phyloP scores from a whole-genome alignment of 2,329 filamentous ascomycete genomes.

The Phaeosphaeria sp. region DNA sequence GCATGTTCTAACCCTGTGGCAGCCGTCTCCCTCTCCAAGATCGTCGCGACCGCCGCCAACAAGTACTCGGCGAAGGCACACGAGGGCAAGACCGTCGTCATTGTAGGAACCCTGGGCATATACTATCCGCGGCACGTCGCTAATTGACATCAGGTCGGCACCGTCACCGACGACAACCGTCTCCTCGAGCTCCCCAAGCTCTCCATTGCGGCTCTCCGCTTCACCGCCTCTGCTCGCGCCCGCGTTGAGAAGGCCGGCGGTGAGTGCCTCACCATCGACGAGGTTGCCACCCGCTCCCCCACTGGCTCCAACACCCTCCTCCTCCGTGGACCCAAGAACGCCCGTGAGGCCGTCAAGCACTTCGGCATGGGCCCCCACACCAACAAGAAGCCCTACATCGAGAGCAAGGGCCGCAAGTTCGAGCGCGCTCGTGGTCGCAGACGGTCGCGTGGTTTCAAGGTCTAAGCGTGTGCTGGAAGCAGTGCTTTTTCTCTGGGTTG shows the following conservation, averaged over 20 bases:
- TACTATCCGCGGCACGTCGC: neutral
- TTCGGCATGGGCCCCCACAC: constrained; percentile 98
- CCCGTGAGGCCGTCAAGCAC: constrained; percentile 97
- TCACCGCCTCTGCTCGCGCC: constrained; percentile 94
- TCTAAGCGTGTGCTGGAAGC: constrained; percentile 67
- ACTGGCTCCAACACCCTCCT: constrained; percentile 97
- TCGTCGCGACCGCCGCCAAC: constrained; percentile 68
- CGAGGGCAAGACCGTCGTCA: constrained; percentile 83
- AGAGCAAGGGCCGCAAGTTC: constrained; percentile 99
- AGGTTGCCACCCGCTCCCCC: constrained; percentile 92
- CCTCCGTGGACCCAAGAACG: constrained; percentile 97
- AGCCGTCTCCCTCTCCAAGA: constrained; percentile 89
- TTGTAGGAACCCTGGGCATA: constrained; percentile 54
- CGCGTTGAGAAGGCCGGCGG: constrained; percentile 93
- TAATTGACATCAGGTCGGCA: constrained; percentile 66
- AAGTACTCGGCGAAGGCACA: constrained; percentile 61
- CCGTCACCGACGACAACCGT: constrained; percentile 97
- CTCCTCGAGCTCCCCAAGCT: constrained; percentile 83
- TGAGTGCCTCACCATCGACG: constrained; percentile 94
- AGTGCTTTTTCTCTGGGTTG: constrained; percentile 47
- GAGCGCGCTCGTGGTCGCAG: constrained; percentile 98
- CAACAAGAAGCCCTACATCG: constrained; percentile 98
- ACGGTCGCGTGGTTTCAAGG: constrained; percentile 99
- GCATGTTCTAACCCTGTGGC: constrained; percentile 23
- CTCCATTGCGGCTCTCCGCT: constrained; percentile 90